Base-by-base conservation (phyloP, 2,329 filamentous ascomycete species). In the Geoglossum cookeanum region DNA sequence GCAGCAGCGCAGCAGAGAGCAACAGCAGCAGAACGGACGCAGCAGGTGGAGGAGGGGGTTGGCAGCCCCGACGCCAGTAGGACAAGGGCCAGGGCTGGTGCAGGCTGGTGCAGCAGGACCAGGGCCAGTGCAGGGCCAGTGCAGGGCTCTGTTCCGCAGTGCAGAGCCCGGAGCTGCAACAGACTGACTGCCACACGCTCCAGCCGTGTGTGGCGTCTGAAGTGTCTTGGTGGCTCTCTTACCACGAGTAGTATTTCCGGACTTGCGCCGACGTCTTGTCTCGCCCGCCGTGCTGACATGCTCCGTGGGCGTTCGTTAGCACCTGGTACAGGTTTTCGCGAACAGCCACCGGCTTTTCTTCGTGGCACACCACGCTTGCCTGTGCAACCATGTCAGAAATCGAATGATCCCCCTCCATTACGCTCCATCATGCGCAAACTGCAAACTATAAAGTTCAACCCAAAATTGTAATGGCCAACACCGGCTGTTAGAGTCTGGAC, bases 191-290 rank as follows among this genome's bases (percentile, higher is more conserved):
- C 42, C 17, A 11, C 42, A 17, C 5, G 49, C 32, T 53, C 30
- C 5, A 15, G n/a, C 27, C 53, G 35, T 55, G 4, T 55, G 17
- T 55, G 39, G 32, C 39, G 54, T 32, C 6, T 42, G 53, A 29
- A 27, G 32, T 22, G 22, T 22, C n/a, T 13, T 22, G 17, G 30
- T 32, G 33, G 29, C 39, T 51, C 8, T 33, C 68, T 35, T 68
- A 75, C 74, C 74, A 76, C 60, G 74, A 75, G 62, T 74, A 76
- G 51, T 72, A 68, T 49, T 71, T 69, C 56, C 74, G 68, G 51
- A 76, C 74, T 59, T 75, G 71, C 8, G 72, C 71, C n/a, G 74
- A 76, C 17, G 74, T 76, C 61, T 75, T 75, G 64, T 76, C 74
- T 55, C 74, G 68, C n/a, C 74, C 74, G 56, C 74, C 74, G 63